Evolutionary conservation across 2,329 filamentous ascomycete genomes (phyloP).

Genomic region (Nemania diffusa): DNA sequence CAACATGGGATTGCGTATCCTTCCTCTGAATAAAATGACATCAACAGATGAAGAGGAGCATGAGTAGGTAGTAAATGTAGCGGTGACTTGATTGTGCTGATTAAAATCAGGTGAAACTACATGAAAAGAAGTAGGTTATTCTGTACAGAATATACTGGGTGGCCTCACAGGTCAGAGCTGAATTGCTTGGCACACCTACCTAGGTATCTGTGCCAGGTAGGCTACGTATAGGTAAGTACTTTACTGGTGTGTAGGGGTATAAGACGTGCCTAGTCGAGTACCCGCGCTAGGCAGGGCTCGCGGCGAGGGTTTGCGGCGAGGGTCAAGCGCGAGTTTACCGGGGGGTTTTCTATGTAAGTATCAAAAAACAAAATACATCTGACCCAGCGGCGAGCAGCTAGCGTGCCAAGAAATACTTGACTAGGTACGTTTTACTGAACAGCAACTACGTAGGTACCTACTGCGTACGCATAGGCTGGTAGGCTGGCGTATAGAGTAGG

Average conservation of each 20-base stretch:
- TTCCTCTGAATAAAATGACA: neutral
- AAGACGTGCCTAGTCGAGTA: neutral
- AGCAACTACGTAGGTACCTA: too few relatives aligned
- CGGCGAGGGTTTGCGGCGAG: too few relatives aligned
- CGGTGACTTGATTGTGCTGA: slow-evolving; percentile 1
- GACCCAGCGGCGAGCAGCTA: neutral
- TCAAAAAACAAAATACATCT: too few relatives aligned
- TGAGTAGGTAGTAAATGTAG: neutral
- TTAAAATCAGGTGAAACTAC: slow-evolving; percentile 14
- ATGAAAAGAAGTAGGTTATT: neutral
- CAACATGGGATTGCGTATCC: neutral
- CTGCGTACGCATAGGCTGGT: too few relatives aligned
- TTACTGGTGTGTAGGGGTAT: too few relatives aligned
- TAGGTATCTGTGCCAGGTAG: neutral
- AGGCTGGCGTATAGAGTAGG: neutral
- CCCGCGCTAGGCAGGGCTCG: neutral
- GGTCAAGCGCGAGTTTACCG: too few relatives aligned
- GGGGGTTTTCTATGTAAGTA: too few relatives aligned
- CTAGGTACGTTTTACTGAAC: too few relatives aligned
- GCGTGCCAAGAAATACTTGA: too few relatives aligned
- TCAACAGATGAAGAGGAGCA: neutral
- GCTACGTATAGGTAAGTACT: too few relatives aligned
- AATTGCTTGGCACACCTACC: slow-evolving; percentile 26
- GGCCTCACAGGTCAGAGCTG: slow-evolving; percentile 1
- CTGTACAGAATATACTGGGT: neutral